These are phyloP conservation scores for Schwanniomyces sp. DNA, from an alignment of 805 yeast genomes.

Conservation along the genomic window DNA sequence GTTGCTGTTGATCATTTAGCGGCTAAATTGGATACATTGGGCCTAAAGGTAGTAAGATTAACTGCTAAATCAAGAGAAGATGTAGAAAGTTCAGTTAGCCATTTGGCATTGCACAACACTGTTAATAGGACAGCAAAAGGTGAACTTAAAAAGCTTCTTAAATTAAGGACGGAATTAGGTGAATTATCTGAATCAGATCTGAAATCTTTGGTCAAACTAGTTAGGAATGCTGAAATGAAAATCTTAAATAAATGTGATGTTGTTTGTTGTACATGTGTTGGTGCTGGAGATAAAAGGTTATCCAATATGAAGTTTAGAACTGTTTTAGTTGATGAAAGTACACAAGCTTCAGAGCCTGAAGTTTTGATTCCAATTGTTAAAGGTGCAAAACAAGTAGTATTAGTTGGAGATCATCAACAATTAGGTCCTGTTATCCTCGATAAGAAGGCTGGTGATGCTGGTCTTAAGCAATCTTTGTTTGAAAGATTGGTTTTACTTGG, in stretches of 20 bases:
- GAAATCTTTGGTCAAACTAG: slow-evolving; percentile 38
- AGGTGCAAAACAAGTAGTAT: slow-evolving; percentile 84
- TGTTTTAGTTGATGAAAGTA: slow-evolving; percentile 87
- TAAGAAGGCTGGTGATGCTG: slow-evolving; percentile 80
- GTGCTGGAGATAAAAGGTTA: slow-evolving; percentile 80
- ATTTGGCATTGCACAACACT: slow-evolving; percentile 55
- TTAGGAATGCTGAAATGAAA: slow-evolving; percentile 48
- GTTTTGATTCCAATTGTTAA: slow-evolving; percentile 83
- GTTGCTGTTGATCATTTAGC: slow-evolving; percentile 94
- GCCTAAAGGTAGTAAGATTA: slow-evolving; percentile 75
- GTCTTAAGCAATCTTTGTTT: slow-evolving; percentile 81
- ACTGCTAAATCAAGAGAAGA: slow-evolving; percentile 80
- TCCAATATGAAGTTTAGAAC: slow-evolving; percentile 59
- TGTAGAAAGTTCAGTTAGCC: slow-evolving; percentile 62
- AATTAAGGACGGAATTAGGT: slow-evolving; percentile 63
- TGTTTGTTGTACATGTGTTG: slow-evolving; percentile 88
- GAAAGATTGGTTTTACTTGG: slow-evolving; percentile 83
- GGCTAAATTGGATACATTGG: slow-evolving; percentile 63
- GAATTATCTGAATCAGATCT: slow-evolving; percentile 62
- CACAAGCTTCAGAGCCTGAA: slow-evolving; percentile 94
- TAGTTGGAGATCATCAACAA: slow-evolving; percentile 96
- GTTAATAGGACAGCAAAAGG: slow-evolving; percentile 51
- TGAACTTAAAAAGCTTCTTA: slow-evolving; percentile 57
- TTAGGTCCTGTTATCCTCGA: slow-evolving; percentile 88
- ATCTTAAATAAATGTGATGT: slow-evolving; percentile 65